Base-by-base conservation (phyloP, 495 filamentous ascomycete genomes). In the Annulohypoxylon stygium region DNA sequence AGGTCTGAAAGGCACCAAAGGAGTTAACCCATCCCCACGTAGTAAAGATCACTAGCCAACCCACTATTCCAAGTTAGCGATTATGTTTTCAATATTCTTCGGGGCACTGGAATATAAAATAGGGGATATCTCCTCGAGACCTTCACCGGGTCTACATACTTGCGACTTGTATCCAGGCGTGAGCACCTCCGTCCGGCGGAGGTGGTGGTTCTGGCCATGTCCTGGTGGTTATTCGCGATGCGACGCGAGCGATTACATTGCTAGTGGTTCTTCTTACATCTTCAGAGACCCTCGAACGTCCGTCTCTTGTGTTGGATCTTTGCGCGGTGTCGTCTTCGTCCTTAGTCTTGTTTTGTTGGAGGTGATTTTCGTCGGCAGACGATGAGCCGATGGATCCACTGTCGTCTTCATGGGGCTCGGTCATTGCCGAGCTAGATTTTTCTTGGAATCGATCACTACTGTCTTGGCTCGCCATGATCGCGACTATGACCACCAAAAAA, bases 1-100 rank as follows among this genome's bases (percentile, higher is more conserved):
- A 92, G 1, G 86, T 84, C 73, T 94, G 92, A 71, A 92, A 94
- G 7, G 90, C 86, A 6, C 92, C 92, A 72, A 92, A 94, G 47
- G 87, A 88, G 70, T 90, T 90, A 68, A 93, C 89, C 73, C 91
- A 90, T 23, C 92, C 92, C 91, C 91, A 95, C 2, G 91, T 92
- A 58, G 90, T 90, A 81, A 90, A 89, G 61, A 93, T 86, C 59
- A 92, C 85, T 9, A 94, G 79, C 78, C 91, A 90, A 2, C 82
- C 88, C 78, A 90, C 72, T 75, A 8, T 68, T 6, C 9, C 20
- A 5, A 58, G 51, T 75, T 68, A 75, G 72, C 23, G 18, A 71
- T 41, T 2, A n/a, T 25, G 26, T 25, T 33, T 9, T 12, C 12
- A 4, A 14, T 25, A 26, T 16, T 30, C 26, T 18, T 16, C n/a